Evolutionary conservation across 805 yeast genomes (phyloP).

Genomic region (Tetrapisispora iriomotensis): DNA sequence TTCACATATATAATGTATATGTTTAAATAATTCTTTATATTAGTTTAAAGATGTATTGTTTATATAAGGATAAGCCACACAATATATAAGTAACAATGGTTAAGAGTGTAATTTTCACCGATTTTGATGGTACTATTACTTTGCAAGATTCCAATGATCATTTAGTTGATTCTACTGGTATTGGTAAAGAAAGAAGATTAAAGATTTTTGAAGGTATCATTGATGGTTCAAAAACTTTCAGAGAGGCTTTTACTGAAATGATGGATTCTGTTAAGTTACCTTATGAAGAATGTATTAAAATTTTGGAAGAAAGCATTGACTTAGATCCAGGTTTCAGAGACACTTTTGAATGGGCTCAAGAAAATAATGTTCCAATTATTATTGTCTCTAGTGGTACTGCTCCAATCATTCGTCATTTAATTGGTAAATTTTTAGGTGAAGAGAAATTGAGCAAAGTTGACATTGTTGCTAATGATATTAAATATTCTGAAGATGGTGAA

Average conservation of each 20-base stretch:
- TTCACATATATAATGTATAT: no score
- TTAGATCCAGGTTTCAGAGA: constrained; percentile 86
- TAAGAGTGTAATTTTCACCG: constrained; percentile 84
- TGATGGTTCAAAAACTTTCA: constrained; percentile 54
- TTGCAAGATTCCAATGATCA: constrained; percentile 90
- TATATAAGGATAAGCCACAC: background rate
- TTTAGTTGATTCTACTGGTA: constrained; percentile 81
- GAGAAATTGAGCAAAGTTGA: constrained; percentile 63
- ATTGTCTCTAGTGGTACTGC: constrained; percentile 91
- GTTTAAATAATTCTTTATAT: no score
- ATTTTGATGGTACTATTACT: constrained; percentile 97
- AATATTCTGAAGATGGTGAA: constrained; percentile 40
- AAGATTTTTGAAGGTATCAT: constrained; percentile 65
- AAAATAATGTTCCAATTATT: constrained; percentile 66
- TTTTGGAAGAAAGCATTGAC: constrained; percentile 51
- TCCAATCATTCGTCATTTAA: constrained; percentile 75
- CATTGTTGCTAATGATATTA: constrained; percentile 73
- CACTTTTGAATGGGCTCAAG: constrained; percentile 71
- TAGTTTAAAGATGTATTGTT: no score
- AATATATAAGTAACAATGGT: constrained; percentile 14
- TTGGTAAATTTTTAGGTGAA: constrained; percentile 64
- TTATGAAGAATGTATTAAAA: constrained; percentile 71
- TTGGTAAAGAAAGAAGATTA: constrained; percentile 60
- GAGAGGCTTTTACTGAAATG: constrained; percentile 82
- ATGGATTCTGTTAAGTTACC: constrained; percentile 68